Percentiles rank a stretch among this genome's conserved stretches.
These are phyloP conservation scores for Sporodiniella umbellata DNA, from an alignment of 371 early-diverging fungal species.

Conservation along the genomic window DNA sequence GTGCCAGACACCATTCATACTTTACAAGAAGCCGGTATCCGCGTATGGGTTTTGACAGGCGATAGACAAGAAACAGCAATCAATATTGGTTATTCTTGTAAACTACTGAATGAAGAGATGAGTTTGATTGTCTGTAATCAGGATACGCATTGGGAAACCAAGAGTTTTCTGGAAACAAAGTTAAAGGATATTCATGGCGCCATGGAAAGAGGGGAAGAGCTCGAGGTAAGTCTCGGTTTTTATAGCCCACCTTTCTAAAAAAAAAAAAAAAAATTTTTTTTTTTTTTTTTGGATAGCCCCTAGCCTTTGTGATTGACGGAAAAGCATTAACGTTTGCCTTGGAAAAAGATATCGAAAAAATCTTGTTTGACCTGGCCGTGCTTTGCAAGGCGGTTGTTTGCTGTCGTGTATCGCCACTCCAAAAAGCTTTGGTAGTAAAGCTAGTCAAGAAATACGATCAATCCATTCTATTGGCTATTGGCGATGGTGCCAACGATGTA, in stretches of 20 bases:
- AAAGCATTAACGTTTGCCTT: conserved; percentile 66
- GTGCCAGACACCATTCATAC: conserved; percentile 96
- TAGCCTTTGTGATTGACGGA: conserved; percentile 73
- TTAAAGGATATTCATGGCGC: conserved; percentile 65
- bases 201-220: conserved; percentile 51
- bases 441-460: conserved; percentile 64
- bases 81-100: conserved; percentile 91
- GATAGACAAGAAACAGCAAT: conserved; percentile 94
- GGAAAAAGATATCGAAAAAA: conserved; percentile 53
- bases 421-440: conserved; percentile 90
- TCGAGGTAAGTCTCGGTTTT: conserved; percentile 46
- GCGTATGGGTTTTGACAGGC: conserved; percentile 96
- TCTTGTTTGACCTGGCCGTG: conserved; percentile 41
- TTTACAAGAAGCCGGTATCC: conserved; percentile 91
- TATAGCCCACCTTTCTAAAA: not conserved
- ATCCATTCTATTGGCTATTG: conserved; percentile 85
- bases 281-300: conserved; percentile 41
- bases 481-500: conserved; percentile 98
- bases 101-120: conserved; percentile 85
- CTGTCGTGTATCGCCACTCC: conserved; percentile 93
- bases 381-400: conserved; percentile 80
- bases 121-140: conserved; percentile 79
- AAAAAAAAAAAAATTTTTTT: no score
- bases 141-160: conserved; percentile 75
- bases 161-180: conserved; percentile 73